These are phyloP conservation scores for Tulasnella sp. DNA, from an alignment of 768 basidiomycete species.

Conservation along the genomic window DNA sequence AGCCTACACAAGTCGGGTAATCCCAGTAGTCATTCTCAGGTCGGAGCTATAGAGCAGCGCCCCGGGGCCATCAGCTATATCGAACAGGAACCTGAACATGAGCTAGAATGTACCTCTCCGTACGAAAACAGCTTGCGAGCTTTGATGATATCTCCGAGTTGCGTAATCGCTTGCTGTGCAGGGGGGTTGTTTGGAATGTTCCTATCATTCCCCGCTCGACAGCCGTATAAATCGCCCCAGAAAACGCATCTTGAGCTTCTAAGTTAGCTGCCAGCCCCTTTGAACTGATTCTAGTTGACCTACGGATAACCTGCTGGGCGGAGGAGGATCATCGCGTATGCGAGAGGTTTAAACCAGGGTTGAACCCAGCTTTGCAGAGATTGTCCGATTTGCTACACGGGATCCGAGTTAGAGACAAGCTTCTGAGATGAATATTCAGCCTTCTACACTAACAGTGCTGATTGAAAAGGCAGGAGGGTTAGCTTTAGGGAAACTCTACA, in stretches of 20 bases:
- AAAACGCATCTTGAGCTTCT: slow-evolving; percentile 29
- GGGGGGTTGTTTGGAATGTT: background rate
- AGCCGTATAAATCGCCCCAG: slow-evolving; percentile 30
- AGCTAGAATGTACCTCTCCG: slow-evolving; percentile 21
- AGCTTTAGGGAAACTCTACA: too few relatives aligned
- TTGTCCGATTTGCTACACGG: slow-evolving; percentile 28
- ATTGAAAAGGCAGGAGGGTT: background rate
- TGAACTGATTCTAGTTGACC: background rate
- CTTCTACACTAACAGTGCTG: slow-evolving; percentile 15
- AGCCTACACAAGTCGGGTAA: slow-evolving; percentile 30
- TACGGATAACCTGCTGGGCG: slow-evolving; percentile 31
- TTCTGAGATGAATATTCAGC: too few relatives aligned
- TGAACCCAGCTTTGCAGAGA: slow-evolving; percentile 30
- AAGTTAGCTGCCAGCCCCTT: background rate
- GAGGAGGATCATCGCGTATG: slow-evolving; percentile 30
- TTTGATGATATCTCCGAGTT: slow-evolving; percentile 29
- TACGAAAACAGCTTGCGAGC: slow-evolving; percentile 30
- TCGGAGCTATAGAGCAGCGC: background rate
- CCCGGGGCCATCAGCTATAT: background rate
- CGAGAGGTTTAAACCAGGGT: slow-evolving; percentile 31
- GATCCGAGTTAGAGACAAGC: too few relatives aligned
- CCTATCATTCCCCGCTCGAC: slow-evolving; percentile 13
- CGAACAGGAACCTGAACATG: too few relatives aligned
- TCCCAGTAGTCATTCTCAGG: slow-evolving; percentile 29
- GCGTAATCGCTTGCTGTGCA: slow-evolving; percentile 28